Evolutionary conservation across 75 land plant species (phyloP).

Genomic region (Sequoia sempervirens): DNA sequence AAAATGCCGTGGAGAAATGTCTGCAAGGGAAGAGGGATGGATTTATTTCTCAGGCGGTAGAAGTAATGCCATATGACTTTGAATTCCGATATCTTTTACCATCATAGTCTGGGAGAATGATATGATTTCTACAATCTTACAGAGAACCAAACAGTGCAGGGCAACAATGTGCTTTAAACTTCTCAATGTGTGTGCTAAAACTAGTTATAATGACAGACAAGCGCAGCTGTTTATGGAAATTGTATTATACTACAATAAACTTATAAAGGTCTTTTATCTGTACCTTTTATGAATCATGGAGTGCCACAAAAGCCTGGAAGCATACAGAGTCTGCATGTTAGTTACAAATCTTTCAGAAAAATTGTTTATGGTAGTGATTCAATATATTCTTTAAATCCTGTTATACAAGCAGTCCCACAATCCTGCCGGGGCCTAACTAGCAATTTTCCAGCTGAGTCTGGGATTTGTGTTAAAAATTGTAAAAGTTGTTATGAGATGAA

Average conservation of each 20-base stretch:
- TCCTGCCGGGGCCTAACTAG: neutral
- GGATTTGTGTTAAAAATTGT: conserved; percentile 1
- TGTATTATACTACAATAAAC: conserved; percentile 6
- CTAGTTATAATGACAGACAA: neutral
- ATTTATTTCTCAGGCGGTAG: conserved; percentile 24
- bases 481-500: neutral
- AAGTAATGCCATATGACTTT: conserved; percentile 82
- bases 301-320: neutral
- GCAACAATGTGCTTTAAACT: neutral
- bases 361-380: neutral
- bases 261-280: neutral
- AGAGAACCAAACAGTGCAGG: neutral
- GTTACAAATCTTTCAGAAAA: neutral
- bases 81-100: conserved; percentile 70
- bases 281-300: neutral
- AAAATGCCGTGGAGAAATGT: conserved; percentile 53
- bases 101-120: conserved; percentile 4
- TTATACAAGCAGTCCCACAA: neutral
- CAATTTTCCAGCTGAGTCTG: neutral
- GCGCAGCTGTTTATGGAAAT: neutral
- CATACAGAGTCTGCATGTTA: neutral
- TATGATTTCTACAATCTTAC: neutral
- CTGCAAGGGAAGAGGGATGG: conserved; percentile 41
- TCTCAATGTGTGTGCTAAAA: neutral
- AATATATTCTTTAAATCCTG: neutral